phyloP scores from a whole-genome alignment of 768 basidiomycete species.

The Pholiota molesta region DNA sequence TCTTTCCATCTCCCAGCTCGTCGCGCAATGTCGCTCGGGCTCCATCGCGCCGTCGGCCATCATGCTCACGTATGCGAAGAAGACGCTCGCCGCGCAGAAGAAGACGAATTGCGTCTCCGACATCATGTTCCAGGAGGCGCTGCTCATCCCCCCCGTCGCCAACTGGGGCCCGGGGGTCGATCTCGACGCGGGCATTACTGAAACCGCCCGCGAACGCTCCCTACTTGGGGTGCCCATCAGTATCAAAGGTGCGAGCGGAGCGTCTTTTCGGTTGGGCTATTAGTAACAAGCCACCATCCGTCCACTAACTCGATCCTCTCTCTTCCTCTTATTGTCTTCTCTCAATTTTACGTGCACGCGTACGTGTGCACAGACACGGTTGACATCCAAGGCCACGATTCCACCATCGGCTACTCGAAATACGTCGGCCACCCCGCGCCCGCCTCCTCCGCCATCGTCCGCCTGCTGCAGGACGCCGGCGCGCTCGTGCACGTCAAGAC shows the following conservation, averaged over 20 bases:
- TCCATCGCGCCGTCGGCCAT: constrained; percentile 42
- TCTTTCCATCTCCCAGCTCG: constrained; percentile 50
- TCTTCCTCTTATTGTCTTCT: background rate
- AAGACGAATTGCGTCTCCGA: constrained; percentile 73
- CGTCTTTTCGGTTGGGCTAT: background rate
- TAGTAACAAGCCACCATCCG: constrained; percentile 7
- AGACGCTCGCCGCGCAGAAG: constrained; percentile 52
- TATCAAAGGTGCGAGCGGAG: constrained; percentile 53
- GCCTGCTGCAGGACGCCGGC: constrained; percentile 61
- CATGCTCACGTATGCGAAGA: constrained; percentile 57
- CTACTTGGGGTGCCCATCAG: constrained; percentile 72
- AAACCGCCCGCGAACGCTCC: constrained; percentile 42
- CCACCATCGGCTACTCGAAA: constrained; percentile 63
- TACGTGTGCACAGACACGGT: constrained; percentile 39
- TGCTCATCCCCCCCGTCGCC: constrained; percentile 37
- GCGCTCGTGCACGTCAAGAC: constrained; percentile 70
- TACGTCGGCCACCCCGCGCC: constrained; percentile 46
- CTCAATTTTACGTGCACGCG: too few species aligned
- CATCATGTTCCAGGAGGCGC: constrained; percentile 56
- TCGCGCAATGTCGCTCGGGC: constrained; percentile 46
- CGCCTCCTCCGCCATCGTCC: constrained; percentile 55
- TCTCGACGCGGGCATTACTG: constrained; percentile 35
- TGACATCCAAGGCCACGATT: constrained; percentile 58
- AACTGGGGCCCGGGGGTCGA: constrained; percentile 44
- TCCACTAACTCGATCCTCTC: constrained; percentile 8